These are phyloP conservation scores for Hemileccinum impolitum DNA, from an alignment of 768 basidiomycete genomes.

Conservation along the genomic window DNA sequence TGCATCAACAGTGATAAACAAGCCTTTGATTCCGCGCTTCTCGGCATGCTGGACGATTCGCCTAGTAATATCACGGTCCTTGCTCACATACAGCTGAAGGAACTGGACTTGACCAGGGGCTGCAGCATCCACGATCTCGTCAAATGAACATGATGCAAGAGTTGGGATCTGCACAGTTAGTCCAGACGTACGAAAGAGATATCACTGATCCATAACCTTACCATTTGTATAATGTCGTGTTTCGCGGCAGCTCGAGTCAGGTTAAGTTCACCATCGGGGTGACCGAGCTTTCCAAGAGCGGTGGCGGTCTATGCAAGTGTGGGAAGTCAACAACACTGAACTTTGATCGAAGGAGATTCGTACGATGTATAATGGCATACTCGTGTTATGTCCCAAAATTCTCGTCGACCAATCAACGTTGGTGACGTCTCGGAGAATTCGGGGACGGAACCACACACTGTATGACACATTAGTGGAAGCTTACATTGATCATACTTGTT, in stretches of 20 bases:
- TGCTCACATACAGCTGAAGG: slow-evolving; percentile 89
- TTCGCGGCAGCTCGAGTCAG: slow-evolving; percentile 86
- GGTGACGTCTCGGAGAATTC: slow-evolving; percentile 79
- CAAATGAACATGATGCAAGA: slow-evolving; percentile 91
- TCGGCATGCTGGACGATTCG: slow-evolving; percentile 90
- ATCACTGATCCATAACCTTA: slow-evolving; percentile 15
- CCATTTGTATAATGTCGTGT: slow-evolving; percentile 74
- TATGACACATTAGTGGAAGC: not conserved
- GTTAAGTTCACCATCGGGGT: slow-evolving; percentile 92
- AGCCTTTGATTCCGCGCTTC: slow-evolving; percentile 81
- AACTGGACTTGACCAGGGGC: slow-evolving; percentile 78
- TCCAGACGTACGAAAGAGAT: not conserved
- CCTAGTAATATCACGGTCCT: slow-evolving; percentile 80
- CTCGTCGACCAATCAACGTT: slow-evolving; percentile 82
- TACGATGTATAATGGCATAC: slow-evolving; percentile 82
- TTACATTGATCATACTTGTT: not conserved
- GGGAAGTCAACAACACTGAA: slow-evolving; percentile 6
- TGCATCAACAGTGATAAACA: slow-evolving; percentile 98
- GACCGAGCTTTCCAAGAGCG: slow-evolving; percentile 89
- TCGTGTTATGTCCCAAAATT: slow-evolving; percentile 72
- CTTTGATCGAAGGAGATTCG: slow-evolving; percentile 10
- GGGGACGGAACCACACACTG: slow-evolving; percentile 89
- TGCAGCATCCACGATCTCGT: slow-evolving; percentile 90
- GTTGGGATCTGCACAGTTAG: slow-evolving; percentile 74
- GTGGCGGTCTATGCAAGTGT: slow-evolving; percentile 66